A percentile compares a stretch with the other conserved stretches of the same genome.
phyloP scores from a whole-genome alignment of 768 basidiomycete genomes.

The Suillus subluteus region DNA sequence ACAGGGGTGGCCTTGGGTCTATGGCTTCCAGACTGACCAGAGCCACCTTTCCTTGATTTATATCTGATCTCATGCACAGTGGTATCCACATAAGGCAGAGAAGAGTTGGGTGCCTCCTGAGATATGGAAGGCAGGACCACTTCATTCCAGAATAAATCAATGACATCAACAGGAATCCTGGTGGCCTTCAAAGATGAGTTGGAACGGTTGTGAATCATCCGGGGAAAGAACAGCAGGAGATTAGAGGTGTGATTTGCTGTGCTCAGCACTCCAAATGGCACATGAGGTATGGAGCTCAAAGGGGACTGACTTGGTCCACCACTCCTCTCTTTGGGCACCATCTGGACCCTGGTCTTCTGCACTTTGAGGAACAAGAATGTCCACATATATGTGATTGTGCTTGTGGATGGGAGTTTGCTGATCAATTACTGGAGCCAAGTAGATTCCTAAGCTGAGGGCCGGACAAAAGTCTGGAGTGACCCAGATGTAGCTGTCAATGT shows the following conservation, averaged over 20 bases:
- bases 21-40: neutral
- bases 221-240: constrained; percentile 15
- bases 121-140: constrained; percentile 13
- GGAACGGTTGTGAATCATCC: constrained; percentile 14
- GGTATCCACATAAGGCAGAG: neutral
- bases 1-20: neutral
- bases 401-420: constrained; percentile 1
- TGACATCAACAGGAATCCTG: constrained; percentile 7
- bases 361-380: constrained; percentile 17
- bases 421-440: neutral
- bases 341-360: neutral
- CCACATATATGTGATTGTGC: constrained; percentile 22
- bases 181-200: neutral
- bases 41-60: neutral
- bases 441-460: neutral
- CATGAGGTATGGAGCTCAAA: constrained; percentile 13
- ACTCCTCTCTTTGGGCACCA: neutral
- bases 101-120: neutral
- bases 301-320: constrained; percentile 17
- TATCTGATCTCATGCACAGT: constrained; percentile 12
- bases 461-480: constrained; percentile 2
- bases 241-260: neutral
- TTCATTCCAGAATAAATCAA: constrained; percentile 16
- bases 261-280: constrained; percentile 5
- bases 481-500: constrained; percentile 27